These are phyloP conservation scores for Aschersonia sp. DNA, from an alignment of 2,329 filamentous ascomycete species.

Conservation along the genomic window DNA sequence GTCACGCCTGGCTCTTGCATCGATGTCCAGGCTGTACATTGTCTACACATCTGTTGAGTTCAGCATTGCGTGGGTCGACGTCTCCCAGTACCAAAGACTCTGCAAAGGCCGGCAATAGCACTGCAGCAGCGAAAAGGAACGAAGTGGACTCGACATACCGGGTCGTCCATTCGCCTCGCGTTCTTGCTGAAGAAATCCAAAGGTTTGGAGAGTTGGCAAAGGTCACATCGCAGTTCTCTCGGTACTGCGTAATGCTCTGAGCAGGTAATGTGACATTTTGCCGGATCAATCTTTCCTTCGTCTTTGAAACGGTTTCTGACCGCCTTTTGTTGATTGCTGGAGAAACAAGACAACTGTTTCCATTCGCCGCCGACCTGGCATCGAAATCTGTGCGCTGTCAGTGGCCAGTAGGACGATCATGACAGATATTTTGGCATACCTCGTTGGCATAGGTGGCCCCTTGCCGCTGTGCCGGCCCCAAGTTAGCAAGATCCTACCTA, in stretches of 20 bases:
- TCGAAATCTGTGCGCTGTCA: constrained; percentile 12
- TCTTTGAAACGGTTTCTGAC: constrained; percentile 8
- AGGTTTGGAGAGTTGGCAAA: constrained; percentile 15
- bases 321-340: constrained; percentile 15
- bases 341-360: constrained; percentile 17
- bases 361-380: constrained; percentile 22
- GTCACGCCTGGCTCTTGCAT: constrained; percentile 18
- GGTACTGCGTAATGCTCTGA: constrained; percentile 15
- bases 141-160: no score
- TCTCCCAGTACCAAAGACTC: neutral
- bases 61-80: neutral
- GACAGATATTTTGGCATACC: neutral
- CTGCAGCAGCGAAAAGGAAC: no score
- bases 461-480: neutral
- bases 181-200: constrained; percentile 16
- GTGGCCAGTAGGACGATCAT: neutral
- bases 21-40: constrained; percentile 20
- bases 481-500: no score
- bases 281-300: constrained; percentile 9
- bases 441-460: neutral
- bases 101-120: constrained; percentile 5
- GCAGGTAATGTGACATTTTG: constrained; percentile 21
- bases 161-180: constrained; percentile 5
- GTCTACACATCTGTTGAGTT: constrained; percentile 15
- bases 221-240: constrained; percentile 14